Evolutionary conservation across 768 basidiomycete species (phyloP).

Genomic region (Naganishia randhawae): DNA sequence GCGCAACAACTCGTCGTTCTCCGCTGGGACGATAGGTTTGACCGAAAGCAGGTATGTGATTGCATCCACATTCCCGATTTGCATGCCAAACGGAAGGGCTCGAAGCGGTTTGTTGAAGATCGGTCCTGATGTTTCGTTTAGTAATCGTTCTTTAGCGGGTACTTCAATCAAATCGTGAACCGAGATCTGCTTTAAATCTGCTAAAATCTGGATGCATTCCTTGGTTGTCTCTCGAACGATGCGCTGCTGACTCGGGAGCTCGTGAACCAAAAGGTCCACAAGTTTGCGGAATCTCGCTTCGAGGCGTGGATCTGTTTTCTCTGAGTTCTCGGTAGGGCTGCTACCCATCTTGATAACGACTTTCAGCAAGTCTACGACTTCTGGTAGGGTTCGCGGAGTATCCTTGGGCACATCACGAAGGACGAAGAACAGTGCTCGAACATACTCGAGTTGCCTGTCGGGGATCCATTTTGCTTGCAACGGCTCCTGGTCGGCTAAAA

Average conservation of each 20-base stretch:
- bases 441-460: slow-evolving; percentile 82
- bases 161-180: slow-evolving; percentile 72
- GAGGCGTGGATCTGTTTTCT: slow-evolving; percentile 10
- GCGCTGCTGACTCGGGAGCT: slow-evolving; percentile 79
- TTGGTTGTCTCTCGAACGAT: slow-evolving; percentile 81
- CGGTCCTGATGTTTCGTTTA: slow-evolving; percentile 57
- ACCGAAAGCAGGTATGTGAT: slow-evolving; percentile 88
- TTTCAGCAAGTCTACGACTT: slow-evolving; percentile 70
- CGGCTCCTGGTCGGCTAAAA: slow-evolving; percentile 68
- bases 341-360: slow-evolving; percentile 49
- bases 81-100: slow-evolving; percentile 87
- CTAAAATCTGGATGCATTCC: slow-evolving; percentile 71
- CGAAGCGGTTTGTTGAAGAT: slow-evolving; percentile 96
- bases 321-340: slow-evolving; percentile 40
- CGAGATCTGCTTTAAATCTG: slow-evolving; percentile 66
- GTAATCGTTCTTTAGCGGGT: slow-evolving; percentile 74
- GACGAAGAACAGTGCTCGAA: slow-evolving; percentile 82
- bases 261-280: slow-evolving; percentile 71
- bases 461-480: slow-evolving; percentile 73
- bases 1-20: slow-evolving; percentile 86
- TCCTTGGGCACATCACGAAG: slow-evolving; percentile 92
- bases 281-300: slow-evolving; percentile 61
- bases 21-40: slow-evolving; percentile 80
- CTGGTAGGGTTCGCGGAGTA: slow-evolving; percentile 72
- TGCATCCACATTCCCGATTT: slow-evolving; percentile 97